Percentiles rank a stretch among this genome's conserved stretches.
Conservation (phyloP, 805 yeast genomes). For the Ogataea paradorogensis region DNA sequence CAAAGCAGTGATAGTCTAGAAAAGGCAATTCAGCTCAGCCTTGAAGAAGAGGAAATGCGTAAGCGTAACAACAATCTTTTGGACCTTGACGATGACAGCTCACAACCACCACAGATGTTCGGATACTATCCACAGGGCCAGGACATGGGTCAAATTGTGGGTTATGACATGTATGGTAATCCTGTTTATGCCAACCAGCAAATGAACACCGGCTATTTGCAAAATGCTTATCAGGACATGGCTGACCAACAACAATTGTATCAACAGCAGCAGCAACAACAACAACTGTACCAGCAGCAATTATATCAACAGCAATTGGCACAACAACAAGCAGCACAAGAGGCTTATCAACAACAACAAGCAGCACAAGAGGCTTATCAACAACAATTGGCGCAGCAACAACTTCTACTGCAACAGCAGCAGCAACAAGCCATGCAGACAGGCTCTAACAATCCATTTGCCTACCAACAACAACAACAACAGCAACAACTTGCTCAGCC, state of each 20-base stretch:
- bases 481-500: slow-evolving; percentile 33
- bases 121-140: slow-evolving; percentile 27
- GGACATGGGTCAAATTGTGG: slow-evolving; percentile 31
- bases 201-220: slow-evolving; percentile 53
- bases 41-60: slow-evolving; percentile 75
- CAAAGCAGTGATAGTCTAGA: slow-evolving; percentile 60
- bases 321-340: slow-evolving; percentile 15
- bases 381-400: slow-evolving; percentile 25
- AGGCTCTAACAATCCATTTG: slow-evolving; percentile 39
- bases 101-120: slow-evolving; percentile 31
- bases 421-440: slow-evolving; percentile 39
- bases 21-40: slow-evolving; percentile 65
- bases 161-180: slow-evolving; percentile 64
- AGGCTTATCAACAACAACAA: slow-evolving; percentile 2
- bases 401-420: slow-evolving; percentile 24
- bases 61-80: slow-evolving; percentile 47
- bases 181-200: slow-evolving; percentile 54
- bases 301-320: slow-evolving; percentile 24
- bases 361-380: slow-evolving; percentile 19
- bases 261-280: slow-evolving; percentile 23
- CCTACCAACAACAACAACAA: slow-evolving; percentile 28
- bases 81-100: slow-evolving; percentile 47
- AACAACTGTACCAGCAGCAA: slow-evolving; percentile 26
- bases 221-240: slow-evolving; percentile 39
- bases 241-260: slow-evolving; percentile 18